Evolutionary conservation across 1,284 basidiomycete genomes (phyloP).

Genomic region (Sutorius eximius): DNA sequence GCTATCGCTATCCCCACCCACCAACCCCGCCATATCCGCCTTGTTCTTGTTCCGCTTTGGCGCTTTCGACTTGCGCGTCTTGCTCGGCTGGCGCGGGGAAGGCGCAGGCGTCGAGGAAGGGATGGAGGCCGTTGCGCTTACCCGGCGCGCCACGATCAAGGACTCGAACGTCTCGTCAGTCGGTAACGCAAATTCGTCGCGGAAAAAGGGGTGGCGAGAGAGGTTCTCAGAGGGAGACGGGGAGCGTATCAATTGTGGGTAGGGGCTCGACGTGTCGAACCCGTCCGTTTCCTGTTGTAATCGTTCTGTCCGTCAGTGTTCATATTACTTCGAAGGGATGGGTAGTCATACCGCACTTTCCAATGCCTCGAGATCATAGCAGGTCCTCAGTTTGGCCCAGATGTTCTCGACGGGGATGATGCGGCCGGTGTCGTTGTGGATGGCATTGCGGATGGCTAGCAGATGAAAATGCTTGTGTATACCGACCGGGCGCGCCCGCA

Average conservation of each 20-base stretch:
- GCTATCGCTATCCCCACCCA: slow-evolving; percentile 76
- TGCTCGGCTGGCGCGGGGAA: slow-evolving; percentile 37
- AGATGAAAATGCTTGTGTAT: slow-evolving; percentile 79
- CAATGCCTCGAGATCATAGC: slow-evolving; percentile 77
- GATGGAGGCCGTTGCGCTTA: slow-evolving; percentile 57
- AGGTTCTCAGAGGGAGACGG: slow-evolving; percentile 69
- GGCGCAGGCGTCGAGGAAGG: slow-evolving; percentile 57
- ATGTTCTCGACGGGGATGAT: slow-evolving; percentile 61
- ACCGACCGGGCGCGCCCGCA: slow-evolving; percentile 75
- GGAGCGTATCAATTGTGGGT: slow-evolving; percentile 52
- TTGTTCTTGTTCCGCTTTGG: slow-evolving; percentile 30
- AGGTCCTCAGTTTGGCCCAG: slow-evolving; percentile 70
- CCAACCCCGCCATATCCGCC: slow-evolving; percentile 61
- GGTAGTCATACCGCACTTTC: slow-evolving; percentile 56
- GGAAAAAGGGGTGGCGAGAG: slow-evolving; percentile 65
- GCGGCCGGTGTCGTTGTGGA: slow-evolving; percentile 68
- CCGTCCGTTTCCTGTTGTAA: slow-evolving; percentile 56
- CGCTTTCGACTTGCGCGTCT: slow-evolving; percentile 28
- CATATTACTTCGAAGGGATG: not conserved
- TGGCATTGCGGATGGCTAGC: slow-evolving; percentile 68
- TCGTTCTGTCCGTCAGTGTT: not conserved
- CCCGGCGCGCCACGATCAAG: slow-evolving; percentile 59
- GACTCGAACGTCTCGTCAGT: slow-evolving; percentile 56
- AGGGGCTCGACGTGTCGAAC: slow-evolving; percentile 51
- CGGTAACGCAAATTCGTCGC: slow-evolving; percentile 64